Base-by-base conservation (phyloP, 441 rosid genomes). In the Pelargonium cotyledonis region DNA sequence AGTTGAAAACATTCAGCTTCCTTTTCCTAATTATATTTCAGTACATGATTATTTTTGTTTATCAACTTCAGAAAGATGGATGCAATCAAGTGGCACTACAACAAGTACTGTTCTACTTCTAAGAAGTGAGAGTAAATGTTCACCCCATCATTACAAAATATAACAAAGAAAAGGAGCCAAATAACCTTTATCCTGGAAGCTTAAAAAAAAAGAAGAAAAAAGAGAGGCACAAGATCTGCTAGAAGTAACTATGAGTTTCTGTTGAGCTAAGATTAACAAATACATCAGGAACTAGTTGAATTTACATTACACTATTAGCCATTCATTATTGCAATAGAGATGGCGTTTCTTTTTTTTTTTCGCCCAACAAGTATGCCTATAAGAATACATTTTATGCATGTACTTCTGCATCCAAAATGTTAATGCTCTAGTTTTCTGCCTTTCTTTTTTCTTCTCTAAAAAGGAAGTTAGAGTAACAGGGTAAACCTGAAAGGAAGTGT, bases 401-500 rank as follows among this genome's bases (percentile, higher is more conserved):
- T 21, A 55, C 43, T 6, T 40, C 23, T 16, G 3, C 8, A 55
- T 18, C 61, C 2, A 21, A 55, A 55, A 55, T 55, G 23, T 16
- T 18, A 55, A 55, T 5, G 23, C 61, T 21, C 40, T 35, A 35
- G 40, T 35, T 6, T 35, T 35, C 40, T 5, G 40, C 40, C 0
- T 35, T 55, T 55, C 61, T 6, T 15, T 16, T 15, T 55, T 8
- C 23, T 40, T 40, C 2, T 7, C 26, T 8, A 55, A 55, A 55
- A 65, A 44, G 62, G 35, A 19, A 67, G 21, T 41, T 47, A 55
- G 18, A 51, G 69, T 41, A 69, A 51, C 41, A 65, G 46, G 5
- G 69, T 67, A 44, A 62, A 89, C 99, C 97, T 91, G 88, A 83
- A 91, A 95, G 53, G 97, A 95, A 68, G 92, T 69, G 69, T 91